These are phyloP conservation scores for Podaxis carcinomalis DNA, from an alignment of 768 basidiomycete species.

Conservation along the genomic window DNA sequence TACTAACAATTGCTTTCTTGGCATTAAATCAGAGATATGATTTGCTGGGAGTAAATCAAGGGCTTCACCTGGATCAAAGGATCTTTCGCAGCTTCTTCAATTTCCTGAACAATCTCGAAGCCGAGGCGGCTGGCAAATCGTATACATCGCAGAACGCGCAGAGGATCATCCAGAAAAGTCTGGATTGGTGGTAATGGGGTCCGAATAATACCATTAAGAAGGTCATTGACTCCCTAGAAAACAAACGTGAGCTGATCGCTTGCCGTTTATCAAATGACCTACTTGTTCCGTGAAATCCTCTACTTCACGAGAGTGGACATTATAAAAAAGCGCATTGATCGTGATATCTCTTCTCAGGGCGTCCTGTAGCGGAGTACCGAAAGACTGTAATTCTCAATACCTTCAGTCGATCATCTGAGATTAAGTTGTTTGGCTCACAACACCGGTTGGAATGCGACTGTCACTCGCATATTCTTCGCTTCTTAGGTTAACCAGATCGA, in stretches of 20 bases:
- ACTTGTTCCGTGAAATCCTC: slow-evolving; percentile 88
- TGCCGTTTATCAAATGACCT: slow-evolving; percentile 4
- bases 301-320: slow-evolving; percentile 78
- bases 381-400: slow-evolving; percentile 46
- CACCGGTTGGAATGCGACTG: slow-evolving; percentile 84
- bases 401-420: background rate
- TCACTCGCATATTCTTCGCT: slow-evolving; percentile 86
- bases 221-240: slow-evolving; percentile 78
- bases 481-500: slow-evolving; percentile 92
- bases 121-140: slow-evolving; percentile 91
- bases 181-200: slow-evolving; percentile 84
- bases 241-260: slow-evolving; percentile 12
- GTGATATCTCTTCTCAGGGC: slow-evolving; percentile 89
- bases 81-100: slow-evolving; percentile 60
- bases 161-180: slow-evolving; percentile 92
- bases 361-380: slow-evolving; percentile 91
- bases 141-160: slow-evolving; percentile 87
- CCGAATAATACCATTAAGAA: slow-evolving; percentile 72
- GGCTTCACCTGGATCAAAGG: slow-evolving; percentile 56
- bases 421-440: slow-evolving; percentile 48
- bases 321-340: slow-evolving; percentile 96
- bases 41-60: slow-evolving; percentile 20
- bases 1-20: slow-evolving; percentile 62
- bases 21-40: slow-evolving; percentile 16
- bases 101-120: slow-evolving; percentile 67